Base-by-base conservation (phyloP, 106 monocot genomes). In the Cymbidium sinense region DNA sequence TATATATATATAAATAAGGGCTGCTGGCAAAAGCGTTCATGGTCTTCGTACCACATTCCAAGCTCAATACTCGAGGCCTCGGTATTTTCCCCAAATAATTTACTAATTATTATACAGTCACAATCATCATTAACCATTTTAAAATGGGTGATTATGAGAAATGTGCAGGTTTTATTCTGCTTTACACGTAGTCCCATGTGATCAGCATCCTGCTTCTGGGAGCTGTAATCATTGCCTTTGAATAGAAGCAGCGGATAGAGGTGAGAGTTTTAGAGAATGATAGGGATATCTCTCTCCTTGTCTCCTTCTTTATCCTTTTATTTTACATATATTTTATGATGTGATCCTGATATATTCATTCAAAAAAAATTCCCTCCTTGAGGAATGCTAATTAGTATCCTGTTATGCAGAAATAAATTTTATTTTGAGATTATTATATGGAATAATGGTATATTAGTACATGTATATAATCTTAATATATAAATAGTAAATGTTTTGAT, bases 211-310 rank as follows among this genome's bases (percentile, higher is more conserved):
- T 37, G 33, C 71, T 36, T 39, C 71, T 71, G 2, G 71, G 71
- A 71, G 71, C 74, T 43, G 74, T 74, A 74, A 74, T 74, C 74
- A 74, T 74, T 74, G 41, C 74, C 74, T 74, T 74, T 74, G 74
- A 74, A 43, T 44, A 44, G 27, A 39, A 39, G 71, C 20, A 71
- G 65, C 37, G 31, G 67, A 67, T 67, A 29, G 67, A 67, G 67
- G n/a, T 21, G 37, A 21, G 71, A 39, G 37, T 3, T 3, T 23
- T 35, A 71, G 71, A 44, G 25, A 39, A 44, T 44, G 74, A 74
- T 10, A 43, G 44, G 12, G 25, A 74, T 74, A 10, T 74, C 69
- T 69, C 37, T 71, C 71, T 71, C 37, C 37, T 71, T 20, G 20
- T 39, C 21, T 20, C 71, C 20, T 11, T 36, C 70, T 65, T 67